These are phyloP conservation scores for Pseudopithomyces maydicus DNA, from an alignment of 2,329 filamentous ascomycete genomes.

Conservation along the genomic window DNA sequence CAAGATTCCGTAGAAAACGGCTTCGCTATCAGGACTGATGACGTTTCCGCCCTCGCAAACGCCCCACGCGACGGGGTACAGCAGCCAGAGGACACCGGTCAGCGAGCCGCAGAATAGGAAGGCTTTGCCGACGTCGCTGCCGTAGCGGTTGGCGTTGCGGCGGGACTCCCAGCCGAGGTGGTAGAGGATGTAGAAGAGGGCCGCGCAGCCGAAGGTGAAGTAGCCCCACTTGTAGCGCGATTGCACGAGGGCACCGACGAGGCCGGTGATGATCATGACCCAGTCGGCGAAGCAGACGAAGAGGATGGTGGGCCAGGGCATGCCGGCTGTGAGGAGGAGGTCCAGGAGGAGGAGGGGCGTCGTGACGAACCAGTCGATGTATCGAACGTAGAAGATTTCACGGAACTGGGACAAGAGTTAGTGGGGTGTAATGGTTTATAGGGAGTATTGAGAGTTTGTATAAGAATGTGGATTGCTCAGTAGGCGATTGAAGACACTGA, in stretches of 20 bases:
- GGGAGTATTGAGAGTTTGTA: too few relatives aligned
- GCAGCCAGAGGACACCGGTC: conserved; percentile 66
- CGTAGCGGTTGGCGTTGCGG: conserved; percentile 60
- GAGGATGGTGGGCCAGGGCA: conserved; percentile 68
- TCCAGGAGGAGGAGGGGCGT: conserved; percentile 68
- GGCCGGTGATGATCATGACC: conserved; percentile 70
- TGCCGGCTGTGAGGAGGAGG: conserved; percentile 66
- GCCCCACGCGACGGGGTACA: conserved; percentile 68
- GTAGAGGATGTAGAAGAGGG: conserved; percentile 65
- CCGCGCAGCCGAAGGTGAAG: conserved; percentile 58
- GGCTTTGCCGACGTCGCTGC: conserved; percentile 57
- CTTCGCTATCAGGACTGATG: conserved; percentile 69
- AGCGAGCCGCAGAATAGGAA: conserved; percentile 63
- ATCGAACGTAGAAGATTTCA: conserved; percentile 70
- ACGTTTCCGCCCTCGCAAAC: conserved; percentile 68
- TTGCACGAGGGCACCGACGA: conserved; percentile 67
- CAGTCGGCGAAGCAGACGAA: conserved; percentile 66
- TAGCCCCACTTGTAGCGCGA: conserved; percentile 73
- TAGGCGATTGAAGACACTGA: too few relatives aligned
- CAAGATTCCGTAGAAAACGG: conserved; percentile 70
- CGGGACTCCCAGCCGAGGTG: conserved; percentile 63
- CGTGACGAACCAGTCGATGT: conserved; percentile 69
- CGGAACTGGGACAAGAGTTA: conserved; percentile 48
- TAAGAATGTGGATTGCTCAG: too few relatives aligned
- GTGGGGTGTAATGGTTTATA: too few relatives aligned